Evolutionary conservation across 495 filamentous ascomycete genomes (phyloP).

Genomic region (Penicillium argentinense): DNA sequence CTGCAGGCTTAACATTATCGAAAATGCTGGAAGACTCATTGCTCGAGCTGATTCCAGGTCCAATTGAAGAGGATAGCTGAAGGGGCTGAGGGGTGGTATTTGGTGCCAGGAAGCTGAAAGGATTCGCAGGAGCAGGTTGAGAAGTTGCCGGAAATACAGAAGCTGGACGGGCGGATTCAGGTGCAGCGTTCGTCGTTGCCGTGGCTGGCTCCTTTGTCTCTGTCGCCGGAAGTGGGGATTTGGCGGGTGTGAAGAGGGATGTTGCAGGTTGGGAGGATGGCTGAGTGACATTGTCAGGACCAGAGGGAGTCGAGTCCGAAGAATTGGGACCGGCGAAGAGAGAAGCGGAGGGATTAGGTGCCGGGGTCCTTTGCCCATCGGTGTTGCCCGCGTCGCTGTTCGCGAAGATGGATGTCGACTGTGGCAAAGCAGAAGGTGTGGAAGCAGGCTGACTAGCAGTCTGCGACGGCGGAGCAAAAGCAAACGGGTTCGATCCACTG

Average conservation of each 20-base stretch:
- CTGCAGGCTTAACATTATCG: constrained; percentile 7
- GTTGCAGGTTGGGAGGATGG: neutral
- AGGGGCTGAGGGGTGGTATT: constrained; percentile 6
- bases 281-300: neutral
- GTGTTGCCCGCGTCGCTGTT: no score
- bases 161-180: no score
- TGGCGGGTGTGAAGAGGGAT: constrained; percentile 1
- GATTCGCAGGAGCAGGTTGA: neutral
- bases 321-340: no score
- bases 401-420: no score
- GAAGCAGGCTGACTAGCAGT: no score
- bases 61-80: neutral
- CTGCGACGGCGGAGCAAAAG: no score
- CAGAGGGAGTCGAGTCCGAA: no score
- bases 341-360: no score
- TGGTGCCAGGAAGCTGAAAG: neutral
- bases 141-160: no score
- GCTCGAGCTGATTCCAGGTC: neutral
- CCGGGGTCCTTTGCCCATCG: no score
- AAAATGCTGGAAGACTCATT: constrained; percentile 18
- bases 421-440: no score
- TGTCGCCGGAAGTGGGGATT: constrained; percentile 1
- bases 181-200: no score
- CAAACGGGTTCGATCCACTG: neutral
- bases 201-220: neutral